phyloP scores from a whole-genome alignment of 2,329 filamentous ascomycete species.

The Ophidiomyces ophidiicola region DNA sequence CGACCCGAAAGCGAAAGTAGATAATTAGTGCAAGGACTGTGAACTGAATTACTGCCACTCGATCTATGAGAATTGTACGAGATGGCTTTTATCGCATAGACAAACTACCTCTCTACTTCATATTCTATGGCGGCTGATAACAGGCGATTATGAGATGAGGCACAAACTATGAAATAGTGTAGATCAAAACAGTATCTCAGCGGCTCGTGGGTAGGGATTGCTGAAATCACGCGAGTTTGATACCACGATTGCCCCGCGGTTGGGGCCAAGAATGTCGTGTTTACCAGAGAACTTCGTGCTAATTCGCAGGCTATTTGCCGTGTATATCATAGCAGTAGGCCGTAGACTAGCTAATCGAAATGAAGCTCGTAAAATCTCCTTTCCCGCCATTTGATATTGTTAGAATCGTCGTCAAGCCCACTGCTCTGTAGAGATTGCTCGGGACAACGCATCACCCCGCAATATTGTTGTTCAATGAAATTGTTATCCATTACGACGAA shows the following conservation, averaged over 20 bases:
- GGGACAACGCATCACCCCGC: neutral
- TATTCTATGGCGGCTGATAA: too few relatives aligned
- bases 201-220: neutral
- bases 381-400: neutral
- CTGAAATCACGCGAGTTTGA: neutral
- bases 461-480: neutral
- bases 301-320: too few relatives aligned
- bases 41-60: neutral
- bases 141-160: too few relatives aligned
- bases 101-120: too few relatives aligned
- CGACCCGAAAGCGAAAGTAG: slow-evolving; percentile 15
- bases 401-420: too few relatives aligned
- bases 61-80: too few relatives aligned
- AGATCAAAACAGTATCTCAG: neutral
- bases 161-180: too few relatives aligned
- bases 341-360: neutral
- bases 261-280: slow-evolving; percentile 2
- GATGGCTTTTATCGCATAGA: too few relatives aligned
- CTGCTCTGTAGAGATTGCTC: neutral
- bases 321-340: too few relatives aligned
- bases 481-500: neutral
- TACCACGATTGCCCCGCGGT: neutral
- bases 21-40: neutral
- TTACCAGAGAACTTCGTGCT: neutral
- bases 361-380: neutral